Evolutionary conservation across 805 yeast species (phyloP), one percentile per base, ranked within the genome.

Genomic region (Zygotorulaspora florentina): DNA sequence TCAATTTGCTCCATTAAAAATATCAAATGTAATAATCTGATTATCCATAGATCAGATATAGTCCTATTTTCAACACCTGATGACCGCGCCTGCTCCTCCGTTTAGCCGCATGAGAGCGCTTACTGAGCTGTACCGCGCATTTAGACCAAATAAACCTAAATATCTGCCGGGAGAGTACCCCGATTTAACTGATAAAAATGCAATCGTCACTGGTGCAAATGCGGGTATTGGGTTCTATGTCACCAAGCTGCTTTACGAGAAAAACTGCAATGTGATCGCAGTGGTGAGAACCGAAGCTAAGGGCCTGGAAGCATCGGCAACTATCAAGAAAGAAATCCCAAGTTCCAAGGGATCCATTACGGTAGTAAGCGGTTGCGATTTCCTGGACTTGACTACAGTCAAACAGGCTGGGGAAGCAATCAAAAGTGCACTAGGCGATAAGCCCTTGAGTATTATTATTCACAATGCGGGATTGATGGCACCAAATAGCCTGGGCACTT

Each of bases 141-240:
- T 58, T 11, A 48, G 56, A 38, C 66, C 67, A 18, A 48, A 48
- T 34, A 47, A 54, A 27, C 70, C 71, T 8, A 40, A 46, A 2
- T 66, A 50, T 41, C 41, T 58, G n/a, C 68, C 68, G 12, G 51
- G 56, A 1, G 55, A 61, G 18, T 68, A 66, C 43, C 75, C 75
- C 12, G 64, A 64, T 42, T 52, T 71, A 38, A 58, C 66, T 2
- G 70, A 65, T 6, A 69, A 66, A 50, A 62, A 59, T n/a, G 70
- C 70, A 12, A 48, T 68, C 18, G 67, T 72, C 8, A 70, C 75
- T 6, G 75, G 75, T 41, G 63, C 64, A 18, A 69, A 66, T 39
- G 54, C 71, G 8, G 75, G 75, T 37, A 60, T 72, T 40, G 67
- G 67, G n/a, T 56, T 44, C 10, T 45, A 59, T 8, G 56, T 51